Evolutionary conservation across 768 basidiomycete species (phyloP).

Genomic region (Hydnomerulius pinastri): DNA sequence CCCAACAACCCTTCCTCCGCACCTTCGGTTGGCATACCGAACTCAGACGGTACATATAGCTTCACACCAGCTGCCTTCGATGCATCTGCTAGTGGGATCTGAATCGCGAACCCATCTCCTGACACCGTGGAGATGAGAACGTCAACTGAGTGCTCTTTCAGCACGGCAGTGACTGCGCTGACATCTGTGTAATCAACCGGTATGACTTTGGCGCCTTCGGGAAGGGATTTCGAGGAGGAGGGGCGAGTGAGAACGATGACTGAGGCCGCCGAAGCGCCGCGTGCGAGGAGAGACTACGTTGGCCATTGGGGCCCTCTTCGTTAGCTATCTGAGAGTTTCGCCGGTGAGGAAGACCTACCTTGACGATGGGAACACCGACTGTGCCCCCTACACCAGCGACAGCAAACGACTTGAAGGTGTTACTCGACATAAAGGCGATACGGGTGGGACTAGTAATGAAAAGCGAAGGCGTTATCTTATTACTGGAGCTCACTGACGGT

Average conservation of each 20-base stretch:
- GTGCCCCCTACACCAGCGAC: conserved; percentile 22
- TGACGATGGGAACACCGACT: conserved; percentile 21
- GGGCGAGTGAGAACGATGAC: conserved; percentile 8
- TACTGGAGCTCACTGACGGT: no score
- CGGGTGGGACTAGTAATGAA: no score
- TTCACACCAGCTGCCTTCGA: conserved; percentile 29
- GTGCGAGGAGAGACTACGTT: conserved; percentile 7
- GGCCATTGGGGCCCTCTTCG: neutral
- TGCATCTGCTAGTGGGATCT: conserved; percentile 23
- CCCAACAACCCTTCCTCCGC: conserved; percentile 11
- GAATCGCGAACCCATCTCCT: conserved; percentile 7
- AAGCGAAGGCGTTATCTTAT: no score
- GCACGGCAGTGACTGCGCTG: conserved; percentile 11
- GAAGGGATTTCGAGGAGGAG: neutral
- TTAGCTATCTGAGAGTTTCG: neutral
- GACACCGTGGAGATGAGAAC: conserved; percentile 24
- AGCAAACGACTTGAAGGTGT: conserved; percentile 19
- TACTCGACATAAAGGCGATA: conserved; percentile 1
- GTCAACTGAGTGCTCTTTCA: conserved; percentile 23
- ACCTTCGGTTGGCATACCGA: conserved; percentile 25
- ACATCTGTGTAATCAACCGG: conserved; percentile 19
- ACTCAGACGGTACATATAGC: conserved; percentile 31
- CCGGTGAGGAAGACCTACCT: neutral
- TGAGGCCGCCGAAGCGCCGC: neutral
- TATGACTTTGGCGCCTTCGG: conserved; percentile 14